These are phyloP conservation scores for Solanum hybrid DNA, from an alignment of 305 asterid genomes.

Conservation along the genomic window DNA sequence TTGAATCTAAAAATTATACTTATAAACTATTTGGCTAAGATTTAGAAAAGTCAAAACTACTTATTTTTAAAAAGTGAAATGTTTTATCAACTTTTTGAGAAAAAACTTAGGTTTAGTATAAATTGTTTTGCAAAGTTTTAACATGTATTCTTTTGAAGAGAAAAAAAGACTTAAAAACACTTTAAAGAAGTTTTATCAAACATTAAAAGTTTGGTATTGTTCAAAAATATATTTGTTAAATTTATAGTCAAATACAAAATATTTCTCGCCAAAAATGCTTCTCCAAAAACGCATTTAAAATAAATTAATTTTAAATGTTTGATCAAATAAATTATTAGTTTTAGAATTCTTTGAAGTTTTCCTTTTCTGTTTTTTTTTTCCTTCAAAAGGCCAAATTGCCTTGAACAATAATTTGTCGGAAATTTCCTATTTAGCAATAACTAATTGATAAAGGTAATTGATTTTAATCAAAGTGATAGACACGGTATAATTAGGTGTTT, in stretches of 20 bases:
- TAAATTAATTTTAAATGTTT: neutral
- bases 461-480: neutral
- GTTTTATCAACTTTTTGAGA: no score
- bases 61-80: no score
- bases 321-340: no score
- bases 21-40: no score
- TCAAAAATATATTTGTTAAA: neutral
- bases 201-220: neutral
- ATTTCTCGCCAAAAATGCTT: no score
- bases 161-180: neutral
- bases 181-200: neutral
- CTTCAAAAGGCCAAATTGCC: neutral
- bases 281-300: neutral
- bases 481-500: neutral
- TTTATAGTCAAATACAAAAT: neutral
- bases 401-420: neutral
- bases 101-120: no score
- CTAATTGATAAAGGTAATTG: neutral
- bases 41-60: no score
- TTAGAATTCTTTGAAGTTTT: neutral
- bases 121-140: no score
- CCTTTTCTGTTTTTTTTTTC: neutral
- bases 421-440: neutral
- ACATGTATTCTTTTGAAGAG: neutral
- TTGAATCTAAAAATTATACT: no score